These are phyloP conservation scores for Pugionium cornutum DNA, from an alignment of 345 rosid genomes.

Conservation along the genomic window DNA sequence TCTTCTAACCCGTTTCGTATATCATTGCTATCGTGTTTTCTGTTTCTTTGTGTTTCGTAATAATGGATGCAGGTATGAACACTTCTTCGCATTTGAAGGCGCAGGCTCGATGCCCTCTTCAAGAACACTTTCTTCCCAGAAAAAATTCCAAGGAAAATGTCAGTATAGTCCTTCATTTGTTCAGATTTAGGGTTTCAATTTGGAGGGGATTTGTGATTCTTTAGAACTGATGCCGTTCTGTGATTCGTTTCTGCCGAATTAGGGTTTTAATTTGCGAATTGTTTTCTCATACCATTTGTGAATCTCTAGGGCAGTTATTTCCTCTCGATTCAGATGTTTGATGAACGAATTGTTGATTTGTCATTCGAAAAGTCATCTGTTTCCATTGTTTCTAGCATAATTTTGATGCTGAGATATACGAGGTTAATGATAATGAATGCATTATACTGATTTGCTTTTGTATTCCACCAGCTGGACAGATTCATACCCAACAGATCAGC, in stretches of 20 bases:
- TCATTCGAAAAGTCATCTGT: background rate
- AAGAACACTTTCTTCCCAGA: constrained; percentile 47
- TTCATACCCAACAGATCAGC: constrained; percentile 79
- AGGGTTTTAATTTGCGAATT: background rate
- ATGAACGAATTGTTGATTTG: background rate
- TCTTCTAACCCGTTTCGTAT: constrained; percentile 11
- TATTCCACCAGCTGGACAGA: constrained; percentile 54
- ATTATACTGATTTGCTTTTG: constrained; percentile 13
- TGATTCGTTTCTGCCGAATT: background rate
- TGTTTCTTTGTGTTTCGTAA: constrained; percentile 18
- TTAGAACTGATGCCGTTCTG: background rate
- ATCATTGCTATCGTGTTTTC: background rate
- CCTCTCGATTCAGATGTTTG: too few species aligned
- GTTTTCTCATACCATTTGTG: too few species aligned
- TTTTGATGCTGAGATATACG: background rate
- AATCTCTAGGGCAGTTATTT: too few species aligned
- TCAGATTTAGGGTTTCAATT: constrained; percentile 21
- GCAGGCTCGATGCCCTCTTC: constrained; percentile 50
- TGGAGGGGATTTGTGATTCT: background rate
- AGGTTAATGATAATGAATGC: background rate
- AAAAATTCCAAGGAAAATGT: constrained; percentile 51
- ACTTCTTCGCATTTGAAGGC: constrained; percentile 36
- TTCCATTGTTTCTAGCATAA: background rate
- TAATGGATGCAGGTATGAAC: constrained; percentile 41
- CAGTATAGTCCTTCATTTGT: background rate